Conservation (phyloP, 2,329 filamentous ascomycete genomes). For the Arthrinium puccinioides region DNA sequence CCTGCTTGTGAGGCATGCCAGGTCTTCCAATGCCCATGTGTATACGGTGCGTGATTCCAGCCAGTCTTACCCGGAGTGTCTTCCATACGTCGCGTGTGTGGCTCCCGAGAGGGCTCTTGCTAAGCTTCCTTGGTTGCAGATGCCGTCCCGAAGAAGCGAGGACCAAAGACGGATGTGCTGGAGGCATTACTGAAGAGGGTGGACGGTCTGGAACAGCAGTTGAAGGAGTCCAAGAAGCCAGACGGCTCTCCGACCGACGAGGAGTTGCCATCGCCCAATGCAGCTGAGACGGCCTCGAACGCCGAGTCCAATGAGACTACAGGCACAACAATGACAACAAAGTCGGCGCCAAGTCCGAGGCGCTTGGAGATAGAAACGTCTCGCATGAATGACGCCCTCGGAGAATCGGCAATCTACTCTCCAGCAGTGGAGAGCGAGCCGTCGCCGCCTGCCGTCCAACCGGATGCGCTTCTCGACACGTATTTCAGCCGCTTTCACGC, state of each 20-base stretch:
- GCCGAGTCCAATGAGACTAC: slow-evolving; percentile 7
- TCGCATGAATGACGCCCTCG: slow-evolving; percentile 21
- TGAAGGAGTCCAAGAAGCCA: slow-evolving; percentile 59
- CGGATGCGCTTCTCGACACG: slow-evolving; percentile 63
- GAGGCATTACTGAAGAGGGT: slow-evolving; percentile 80
- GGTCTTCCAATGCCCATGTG: slow-evolving; percentile 79
- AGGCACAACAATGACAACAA: slow-evolving; percentile 17
- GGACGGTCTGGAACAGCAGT: slow-evolving; percentile 73
- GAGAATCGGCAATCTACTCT: slow-evolving; percentile 35
- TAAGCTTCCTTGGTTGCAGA: too few relatives aligned
- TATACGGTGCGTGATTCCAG: slow-evolving; percentile 71
- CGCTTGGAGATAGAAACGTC: slow-evolving; percentile 29
- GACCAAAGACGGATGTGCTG: slow-evolving; percentile 82
- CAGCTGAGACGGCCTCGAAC: slow-evolving; percentile 15
- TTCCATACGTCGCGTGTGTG: too few relatives aligned
- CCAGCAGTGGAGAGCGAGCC: slow-evolving; percentile 35
- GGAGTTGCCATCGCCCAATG: slow-evolving; percentile 16
- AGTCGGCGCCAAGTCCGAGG: slow-evolving; percentile 33
- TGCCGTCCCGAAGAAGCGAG: slow-evolving; percentile 82
- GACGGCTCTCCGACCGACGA: slow-evolving; percentile 30
- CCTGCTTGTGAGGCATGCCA: slow-evolving; percentile 85
- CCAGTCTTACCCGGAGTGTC: too few relatives aligned
- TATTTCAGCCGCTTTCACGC: slow-evolving; percentile 76
- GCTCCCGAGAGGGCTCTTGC: too few relatives aligned
- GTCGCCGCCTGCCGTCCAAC: slow-evolving; percentile 36